Conservation (phyloP, 2,329 filamentous ascomycete species). For the Microascus cirrosus region DNA sequence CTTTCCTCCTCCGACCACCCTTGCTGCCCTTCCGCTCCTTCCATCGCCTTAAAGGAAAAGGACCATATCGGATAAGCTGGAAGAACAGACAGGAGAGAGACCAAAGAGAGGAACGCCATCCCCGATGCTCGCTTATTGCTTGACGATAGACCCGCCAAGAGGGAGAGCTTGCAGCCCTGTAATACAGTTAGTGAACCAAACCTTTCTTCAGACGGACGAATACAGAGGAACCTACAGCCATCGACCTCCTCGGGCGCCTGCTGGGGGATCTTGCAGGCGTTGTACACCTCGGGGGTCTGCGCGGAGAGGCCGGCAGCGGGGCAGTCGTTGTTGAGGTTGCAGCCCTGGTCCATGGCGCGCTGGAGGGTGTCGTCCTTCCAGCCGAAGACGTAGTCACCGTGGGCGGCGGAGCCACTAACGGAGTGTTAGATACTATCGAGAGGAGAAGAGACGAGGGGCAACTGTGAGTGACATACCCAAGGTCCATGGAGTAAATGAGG, state of each 20-base stretch:
- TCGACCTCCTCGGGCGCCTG: conserved; percentile 36
- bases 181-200: background rate
- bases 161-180: conserved; percentile 4
- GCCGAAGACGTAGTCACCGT: conserved; percentile 9
- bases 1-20: no score
- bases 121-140: background rate
- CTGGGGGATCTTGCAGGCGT: conserved; percentile 31
- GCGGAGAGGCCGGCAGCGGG: conserved; percentile 29
- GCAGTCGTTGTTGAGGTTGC: conserved; percentile 34
- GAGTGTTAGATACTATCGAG: background rate
- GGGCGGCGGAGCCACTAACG: conserved; percentile 5
- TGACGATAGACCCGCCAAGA: conserved; percentile 4
- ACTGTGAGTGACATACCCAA: conserved; percentile 2
- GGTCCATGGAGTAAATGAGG: conserved; percentile 8
- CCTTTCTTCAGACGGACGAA: background rate
- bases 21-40: no score
- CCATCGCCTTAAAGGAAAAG: no score
- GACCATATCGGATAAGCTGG: no score
- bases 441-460: background rate
- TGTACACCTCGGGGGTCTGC: conserved; percentile 32
- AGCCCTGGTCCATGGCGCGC: conserved; percentile 15
- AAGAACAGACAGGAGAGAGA: no score
- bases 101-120: no score
- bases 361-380: conserved; percentile 13
- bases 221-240: conserved; percentile 20